Percentiles rank a stretch among this genome's conserved stretches.
Evolutionary conservation across 1,284 basidiomycete species (phyloP).

Genomic region (Papiliotrema flavescens): DNA sequence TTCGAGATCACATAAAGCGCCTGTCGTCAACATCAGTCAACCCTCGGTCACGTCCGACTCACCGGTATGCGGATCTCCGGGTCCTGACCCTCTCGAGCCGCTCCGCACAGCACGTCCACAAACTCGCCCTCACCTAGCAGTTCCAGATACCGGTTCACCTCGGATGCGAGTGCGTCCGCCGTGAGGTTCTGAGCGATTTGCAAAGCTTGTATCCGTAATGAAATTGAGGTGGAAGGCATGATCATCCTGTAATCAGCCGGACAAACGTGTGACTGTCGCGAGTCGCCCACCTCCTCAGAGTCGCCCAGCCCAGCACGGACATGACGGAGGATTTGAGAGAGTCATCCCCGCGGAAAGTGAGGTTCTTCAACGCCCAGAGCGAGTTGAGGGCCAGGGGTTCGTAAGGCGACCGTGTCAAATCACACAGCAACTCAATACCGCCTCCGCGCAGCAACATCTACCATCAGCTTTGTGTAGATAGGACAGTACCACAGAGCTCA

Average conservation of each 20-base stretch:
- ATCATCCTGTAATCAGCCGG: background rate
- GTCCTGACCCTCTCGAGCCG: constrained; percentile 11
- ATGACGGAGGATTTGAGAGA: constrained; percentile 64
- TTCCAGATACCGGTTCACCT: constrained; percentile 35
- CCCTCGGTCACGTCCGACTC: constrained; percentile 6
- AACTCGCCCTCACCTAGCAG: constrained; percentile 30
- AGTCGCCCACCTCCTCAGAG: constrained; percentile 22
- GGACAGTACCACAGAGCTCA: constrained; percentile 46
- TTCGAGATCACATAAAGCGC: constrained; percentile 41
- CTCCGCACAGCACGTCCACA: constrained; percentile 22
- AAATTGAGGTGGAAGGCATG: constrained; percentile 12
- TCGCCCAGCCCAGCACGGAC: constrained; percentile 60
- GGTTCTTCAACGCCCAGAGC: constrained; percentile 77
- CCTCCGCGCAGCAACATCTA: constrained; percentile 63
- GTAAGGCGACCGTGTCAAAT: constrained; percentile 57
- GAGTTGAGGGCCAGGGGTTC: constrained; percentile 62
- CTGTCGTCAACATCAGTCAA: background rate
- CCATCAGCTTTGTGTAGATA: constrained; percentile 2
- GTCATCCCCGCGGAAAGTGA: constrained; percentile 60
- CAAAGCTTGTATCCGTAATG: constrained; percentile 37
- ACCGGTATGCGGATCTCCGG: constrained; percentile 24
- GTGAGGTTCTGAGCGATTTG: constrained; percentile 43
- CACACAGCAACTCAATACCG: constrained; percentile 60
- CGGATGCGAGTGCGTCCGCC: constrained; percentile 32
- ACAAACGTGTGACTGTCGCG: background rate